Base-by-base conservation (phyloP, 2,329 filamentous ascomycete genomes). In the Scytalidium sp. region DNA sequence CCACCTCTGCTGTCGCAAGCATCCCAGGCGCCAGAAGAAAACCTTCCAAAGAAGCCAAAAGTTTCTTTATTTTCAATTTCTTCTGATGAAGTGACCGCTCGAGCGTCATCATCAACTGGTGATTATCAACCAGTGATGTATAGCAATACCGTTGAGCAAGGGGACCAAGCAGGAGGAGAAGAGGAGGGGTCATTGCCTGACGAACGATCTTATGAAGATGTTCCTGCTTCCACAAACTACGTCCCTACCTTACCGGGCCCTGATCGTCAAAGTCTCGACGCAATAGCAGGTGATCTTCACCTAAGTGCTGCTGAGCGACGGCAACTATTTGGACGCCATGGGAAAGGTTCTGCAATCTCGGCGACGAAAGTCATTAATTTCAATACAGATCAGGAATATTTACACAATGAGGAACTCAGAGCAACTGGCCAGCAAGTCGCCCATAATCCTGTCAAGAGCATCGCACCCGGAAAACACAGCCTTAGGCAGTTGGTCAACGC, bases 401-500 rank as follows among this genome's bases (percentile, higher is more conserved):
- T 79, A 20, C 83, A 88, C 61, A 97, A 97, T 67, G 88, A 96
- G 70, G 77, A 78, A 57, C 65, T 95, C 19, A 81, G 90, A 10
- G 80, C 84, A 17, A 73, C 81, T 45, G 86, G 88, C 63, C 83
- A 91, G 66, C 74, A 83, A 62, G 66, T 84, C 47, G 80, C 83
- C 45, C 88, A 95, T 70, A 92, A 93, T 61, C 88, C 91, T 7
- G 85, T 97, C 49, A 86, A 90, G 46, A 75, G 85, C 2, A 87
- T 96, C 64, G 85, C 89, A 20, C 88, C 91, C 3, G 89, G 90
- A 52, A 97, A 97, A 73, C 91, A 97, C 70, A 95, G 81, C 61
- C 75, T 97, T 67, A 85, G 86, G 64, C 91, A 96, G 72, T 76
- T 97, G 60, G 88, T 97, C 57, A 90, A 84, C 68, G 87, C 87